A percentile compares a stretch with the other conserved stretches of the same genome.
Evolutionary conservation across 352 stramenopile genomes (phyloP).

Genomic region (Halophytophthora batemanensis): DNA sequence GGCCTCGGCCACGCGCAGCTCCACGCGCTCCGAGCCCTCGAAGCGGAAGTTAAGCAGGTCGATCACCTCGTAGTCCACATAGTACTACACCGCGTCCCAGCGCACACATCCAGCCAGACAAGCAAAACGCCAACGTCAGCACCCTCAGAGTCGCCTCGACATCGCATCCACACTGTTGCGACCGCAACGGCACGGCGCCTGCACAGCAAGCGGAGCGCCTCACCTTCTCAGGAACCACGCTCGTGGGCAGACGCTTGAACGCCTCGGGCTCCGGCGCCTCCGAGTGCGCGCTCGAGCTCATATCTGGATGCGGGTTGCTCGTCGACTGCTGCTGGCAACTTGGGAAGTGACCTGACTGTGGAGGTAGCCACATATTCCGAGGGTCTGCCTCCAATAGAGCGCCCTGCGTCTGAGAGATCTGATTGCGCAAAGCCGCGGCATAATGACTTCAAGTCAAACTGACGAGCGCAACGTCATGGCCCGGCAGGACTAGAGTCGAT

Average conservation of each 20-base stretch:
- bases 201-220: neutral
- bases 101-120: neutral
- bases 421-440: neutral
- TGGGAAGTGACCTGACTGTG: neutral
- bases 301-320: conserved; percentile 14
- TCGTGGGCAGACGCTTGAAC: conserved; percentile 60
- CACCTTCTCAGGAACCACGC: conserved; percentile 59
- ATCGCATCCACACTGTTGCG: neutral
- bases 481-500: no score
- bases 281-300: conserved; percentile 9
- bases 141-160: neutral
- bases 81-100: conserved; percentile 35
- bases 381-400: neutral
- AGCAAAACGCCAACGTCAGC: neutral
- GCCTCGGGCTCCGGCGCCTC: conserved; percentile 18
- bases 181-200: neutral
- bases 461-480: no score
- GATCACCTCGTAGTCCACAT: conserved; percentile 72
- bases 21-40: conserved; percentile 58
- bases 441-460: no score
- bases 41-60: conserved; percentile 80
- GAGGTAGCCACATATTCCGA: neutral
- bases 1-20: conserved; percentile 46
- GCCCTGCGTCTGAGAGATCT: neutral
- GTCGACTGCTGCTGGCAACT: conserved; percentile 1